Evolutionary conservation across 1,284 basidiomycete genomes (phyloP), one percentile per base, ranked within the genome.

Genomic region (Tetrapyrgos nigripes): DNA sequence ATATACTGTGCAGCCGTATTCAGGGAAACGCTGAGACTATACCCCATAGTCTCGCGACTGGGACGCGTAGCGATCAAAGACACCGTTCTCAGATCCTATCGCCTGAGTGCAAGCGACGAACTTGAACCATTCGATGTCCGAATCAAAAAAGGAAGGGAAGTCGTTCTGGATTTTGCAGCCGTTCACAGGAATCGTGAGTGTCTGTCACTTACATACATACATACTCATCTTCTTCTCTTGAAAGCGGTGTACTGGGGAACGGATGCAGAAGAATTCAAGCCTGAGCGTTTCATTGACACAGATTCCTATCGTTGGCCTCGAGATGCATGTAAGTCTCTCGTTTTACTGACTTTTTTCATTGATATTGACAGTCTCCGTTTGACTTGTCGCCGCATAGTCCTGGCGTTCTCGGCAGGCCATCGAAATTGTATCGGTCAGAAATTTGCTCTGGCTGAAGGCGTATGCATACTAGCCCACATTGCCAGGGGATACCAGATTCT

Each of bases 271-370:
- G 70, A 73, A 33, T 83, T 80, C 70, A 76, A 70, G 45, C 79
- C 79, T 6, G 80, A 82, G 58, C 72, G 82, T 2, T 84, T 82
- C 71, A 76, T 84, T 40, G 79, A 81, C 58, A 74, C 71, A 0
- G 68, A 71, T 3, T 62, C 64, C 5, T 76, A 76, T 59, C 68
- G 68, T 28, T 80, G 76, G 75, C 76, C 76, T 3, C 68, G 77
- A 2, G 73, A 78, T 59, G 78, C 74, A 26, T 77, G 75, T 77
- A 56, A 27, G 76, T 58, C 43, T 40, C 23, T 28, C 26, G 9
- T 35, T 4, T 19, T 8, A 11, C 48, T 67, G n/a, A n/a, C n/a
- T 8, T 8, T 33, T 8, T 14, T 33, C 31, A 14, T 44, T 59
- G 50, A 10, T 45, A 47, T 23, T 48, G n/a, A n/a, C n/a, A n/a